These are phyloP conservation scores for Diaporthe amygdali DNA, from an alignment of 2,329 filamentous ascomycete genomes.

Conservation along the genomic window DNA sequence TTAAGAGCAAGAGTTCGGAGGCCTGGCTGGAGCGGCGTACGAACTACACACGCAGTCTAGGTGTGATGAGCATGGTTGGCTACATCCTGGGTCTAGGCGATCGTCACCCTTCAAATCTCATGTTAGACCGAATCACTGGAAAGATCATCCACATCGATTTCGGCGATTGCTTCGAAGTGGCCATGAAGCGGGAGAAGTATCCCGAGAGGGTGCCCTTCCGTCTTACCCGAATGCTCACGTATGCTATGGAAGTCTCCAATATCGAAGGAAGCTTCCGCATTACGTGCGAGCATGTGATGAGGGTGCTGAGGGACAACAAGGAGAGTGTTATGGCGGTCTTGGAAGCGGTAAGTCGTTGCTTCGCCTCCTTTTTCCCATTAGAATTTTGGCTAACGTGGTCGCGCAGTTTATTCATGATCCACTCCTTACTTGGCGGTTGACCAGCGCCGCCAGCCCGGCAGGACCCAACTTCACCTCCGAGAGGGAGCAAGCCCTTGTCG, in stretches of 20 bases:
- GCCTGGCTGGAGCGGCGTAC: constrained; percentile 96
- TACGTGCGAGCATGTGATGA: constrained; percentile 98
- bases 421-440: constrained; percentile 95
- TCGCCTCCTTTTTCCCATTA: constrained; percentile 6
- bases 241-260: constrained; percentile 99
- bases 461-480: constrained; percentile 72
- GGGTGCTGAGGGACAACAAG: constrained; percentile 94
- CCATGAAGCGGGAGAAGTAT: constrained; percentile 99
- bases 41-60: constrained; percentile 97
- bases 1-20: constrained; percentile 98
- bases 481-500: constrained; percentile 58
- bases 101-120: constrained; percentile 95
- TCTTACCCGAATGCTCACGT: constrained; percentile 97
- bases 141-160: constrained; percentile 99
- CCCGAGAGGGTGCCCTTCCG: constrained; percentile 97
- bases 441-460: constrained; percentile 64
- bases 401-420: constrained; percentile 95
- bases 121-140: constrained; percentile 94
- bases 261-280: constrained; percentile 99
- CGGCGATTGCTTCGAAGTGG: constrained; percentile 98
- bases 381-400: constrained; percentile 28
- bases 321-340: constrained; percentile 98
- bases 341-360: constrained; percentile 77
- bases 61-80: constrained; percentile 99
- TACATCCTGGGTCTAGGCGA: constrained; percentile 98